These are phyloP conservation scores for Capsella bursapastoris DNA, from an alignment of 345 rosid genomes.

Conservation along the genomic window DNA sequence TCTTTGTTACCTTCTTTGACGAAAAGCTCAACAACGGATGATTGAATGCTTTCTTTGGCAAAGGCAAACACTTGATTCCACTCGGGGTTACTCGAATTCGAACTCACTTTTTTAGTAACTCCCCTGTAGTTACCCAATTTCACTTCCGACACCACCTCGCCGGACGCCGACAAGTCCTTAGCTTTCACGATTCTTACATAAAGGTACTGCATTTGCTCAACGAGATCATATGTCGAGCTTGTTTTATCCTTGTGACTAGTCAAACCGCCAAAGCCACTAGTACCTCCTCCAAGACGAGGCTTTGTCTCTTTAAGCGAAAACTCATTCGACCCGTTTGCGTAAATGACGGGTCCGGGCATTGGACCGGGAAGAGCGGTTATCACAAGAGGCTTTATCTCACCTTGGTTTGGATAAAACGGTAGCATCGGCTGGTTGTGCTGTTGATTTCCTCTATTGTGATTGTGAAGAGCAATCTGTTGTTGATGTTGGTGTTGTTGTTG, in stretches of 20 bases:
- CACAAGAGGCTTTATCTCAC: neutral
- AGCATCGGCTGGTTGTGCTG: neutral
- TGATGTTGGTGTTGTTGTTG: neutral
- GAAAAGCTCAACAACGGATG: neutral
- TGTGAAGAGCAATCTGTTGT: neutral
- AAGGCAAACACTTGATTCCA: constrained; percentile 1
- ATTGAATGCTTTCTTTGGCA: neutral
- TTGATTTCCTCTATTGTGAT: neutral
- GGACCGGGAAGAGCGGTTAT: neutral
- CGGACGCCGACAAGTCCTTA: neutral
- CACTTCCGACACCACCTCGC: neutral
- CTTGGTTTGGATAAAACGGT: neutral
- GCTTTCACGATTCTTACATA: neutral
- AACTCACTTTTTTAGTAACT: neutral
- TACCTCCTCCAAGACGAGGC: neutral
- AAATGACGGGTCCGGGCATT: neutral
- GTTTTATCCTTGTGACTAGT: neutral
- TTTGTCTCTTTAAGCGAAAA: neutral
- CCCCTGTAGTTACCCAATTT: constrained; percentile 2
- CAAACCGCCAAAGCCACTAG: neutral
- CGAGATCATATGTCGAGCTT: constrained; percentile 2
- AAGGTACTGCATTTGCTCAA: constrained; percentile 2
- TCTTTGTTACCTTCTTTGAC: neutral
- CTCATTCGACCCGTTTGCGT: neutral
- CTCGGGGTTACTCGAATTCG: neutral